Evolutionary conservation across 1,139 yeast species (phyloP), one percentile per base, ranked within the genome.

Genomic region (Kodamaea arcana): DNA sequence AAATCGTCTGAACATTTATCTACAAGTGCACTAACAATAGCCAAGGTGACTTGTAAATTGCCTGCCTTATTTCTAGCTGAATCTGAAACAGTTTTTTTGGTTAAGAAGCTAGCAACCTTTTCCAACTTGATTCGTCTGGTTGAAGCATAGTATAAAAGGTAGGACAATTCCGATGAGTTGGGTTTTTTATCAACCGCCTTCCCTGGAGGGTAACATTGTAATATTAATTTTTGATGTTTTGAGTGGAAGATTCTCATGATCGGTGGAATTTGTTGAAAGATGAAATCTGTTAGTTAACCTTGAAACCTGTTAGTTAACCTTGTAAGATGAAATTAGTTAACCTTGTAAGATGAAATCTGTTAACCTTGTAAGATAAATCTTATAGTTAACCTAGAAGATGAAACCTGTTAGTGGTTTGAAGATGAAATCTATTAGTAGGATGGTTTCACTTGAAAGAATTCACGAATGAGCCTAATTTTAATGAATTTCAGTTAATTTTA

Each of bases 121-220:
- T 85, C 92, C 44, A 92, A 69, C 55, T 92, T 92, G 28, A 87
- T 81, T 41, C 96, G 70, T 47, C 97, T 71, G 6, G 96, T 83
- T 28, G 94, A 81, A n/a, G 95, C 96, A 57, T 90, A 90, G 65
- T 85, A 92, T 27, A 90, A 63, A 47, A 92, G 69, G 56, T 88
- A 88, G 40, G 95, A 83, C 34, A 94, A 69, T 57, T 92, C 97
- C 12, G 95, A 86, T 2, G 94, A 79, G 56, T 90, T 90, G 9
- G 98, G 95, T 48, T 83, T 82, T 62, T 88, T 88, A 49, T 88
- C 96, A 5, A 75, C 72, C 6, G 80, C 82, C 43, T 86, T 73
- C 2, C 97, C 96, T 2, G 94, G 77, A 3, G 96, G 98, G 56
- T 90, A 92, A 65, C 98, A 92, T 56, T 85, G 95, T 36, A 84